Evolutionary conservation across 176 grass and related monocot species (phyloP).

Genomic region (Ensete ventricosum): DNA sequence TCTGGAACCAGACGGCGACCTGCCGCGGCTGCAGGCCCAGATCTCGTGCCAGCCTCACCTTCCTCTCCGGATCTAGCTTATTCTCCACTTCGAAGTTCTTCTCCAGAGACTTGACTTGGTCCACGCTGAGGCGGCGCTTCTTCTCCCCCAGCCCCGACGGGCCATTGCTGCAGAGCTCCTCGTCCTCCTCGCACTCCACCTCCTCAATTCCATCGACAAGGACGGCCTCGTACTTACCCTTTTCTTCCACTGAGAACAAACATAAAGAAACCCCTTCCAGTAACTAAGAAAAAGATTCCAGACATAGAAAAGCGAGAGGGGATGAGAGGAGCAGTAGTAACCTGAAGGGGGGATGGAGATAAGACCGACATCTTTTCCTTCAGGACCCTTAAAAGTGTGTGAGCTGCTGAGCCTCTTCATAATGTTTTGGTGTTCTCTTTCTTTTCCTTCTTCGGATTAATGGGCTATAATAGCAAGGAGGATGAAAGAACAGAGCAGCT

Average conservation of each 20-base stretch:
- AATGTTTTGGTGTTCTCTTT: too few species aligned
- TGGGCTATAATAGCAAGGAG: too few species aligned
- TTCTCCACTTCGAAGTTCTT: slow-evolving; percentile 53
- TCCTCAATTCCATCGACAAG: slow-evolving; percentile 15
- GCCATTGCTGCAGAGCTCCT: neutral
- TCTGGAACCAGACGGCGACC: slow-evolving; percentile 2
- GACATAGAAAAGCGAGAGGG: neutral
- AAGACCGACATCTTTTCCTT: neutral
- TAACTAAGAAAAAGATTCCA: too few species aligned
- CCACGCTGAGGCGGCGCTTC: slow-evolving; percentile 39
- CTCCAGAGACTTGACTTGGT: slow-evolving; percentile 54
- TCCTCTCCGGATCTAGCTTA: slow-evolving; percentile 63
- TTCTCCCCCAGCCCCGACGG: slow-evolving; percentile 38
- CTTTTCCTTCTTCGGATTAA: too few species aligned
- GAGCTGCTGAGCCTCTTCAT: too few species aligned
- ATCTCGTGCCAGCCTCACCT: slow-evolving; percentile 31
- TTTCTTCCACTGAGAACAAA: neutral
- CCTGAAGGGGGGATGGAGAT: neutral
- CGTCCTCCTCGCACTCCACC: slow-evolving; percentile 28
- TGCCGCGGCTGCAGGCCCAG: neutral
- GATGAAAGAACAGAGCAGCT: too few species aligned
- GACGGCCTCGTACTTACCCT: neutral
- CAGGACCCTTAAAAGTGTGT: neutral
- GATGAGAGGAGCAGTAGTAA: neutral
- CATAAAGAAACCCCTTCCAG: too few species aligned